phyloP scores from a whole-genome alignment of 495 filamentous ascomycete genomes.

The Penicillium pancosmium region DNA sequence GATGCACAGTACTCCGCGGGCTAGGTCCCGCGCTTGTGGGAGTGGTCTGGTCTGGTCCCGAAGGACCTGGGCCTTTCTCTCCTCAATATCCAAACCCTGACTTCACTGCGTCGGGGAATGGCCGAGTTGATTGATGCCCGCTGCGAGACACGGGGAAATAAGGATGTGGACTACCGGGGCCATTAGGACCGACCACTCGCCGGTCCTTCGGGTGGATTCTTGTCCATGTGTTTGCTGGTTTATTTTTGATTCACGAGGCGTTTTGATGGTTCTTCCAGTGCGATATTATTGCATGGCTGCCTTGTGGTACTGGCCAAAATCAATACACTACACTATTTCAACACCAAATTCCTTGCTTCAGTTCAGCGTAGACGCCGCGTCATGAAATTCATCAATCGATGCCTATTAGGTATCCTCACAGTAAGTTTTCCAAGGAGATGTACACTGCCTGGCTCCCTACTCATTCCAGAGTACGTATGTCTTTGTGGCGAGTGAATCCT shows the following conservation, averaged over 20 bases:
- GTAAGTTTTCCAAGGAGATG: too few relatives aligned
- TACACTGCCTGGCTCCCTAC: too few relatives aligned
- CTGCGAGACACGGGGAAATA: neutral
- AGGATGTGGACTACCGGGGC: too few relatives aligned
- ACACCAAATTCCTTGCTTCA: neutral
- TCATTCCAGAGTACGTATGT: neutral
- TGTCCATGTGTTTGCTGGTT: constrained; percentile 12
- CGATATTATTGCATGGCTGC: constrained; percentile 26
- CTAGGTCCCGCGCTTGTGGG: neutral
- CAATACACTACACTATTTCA: neutral
- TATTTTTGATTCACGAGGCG: constrained; percentile 31
- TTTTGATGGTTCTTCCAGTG: constrained; percentile 26
- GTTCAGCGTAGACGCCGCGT: neutral
- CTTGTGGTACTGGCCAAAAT: neutral
- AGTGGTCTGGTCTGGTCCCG: too few relatives aligned
- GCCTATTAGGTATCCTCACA: too few relatives aligned
- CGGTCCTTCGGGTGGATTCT: neutral
- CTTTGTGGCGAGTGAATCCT: neutral
- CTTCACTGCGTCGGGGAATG: neutral
- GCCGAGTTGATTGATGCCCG: neutral
- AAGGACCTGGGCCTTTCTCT: too few relatives aligned
- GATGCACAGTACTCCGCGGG: constrained; percentile 1
- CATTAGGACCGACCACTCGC: neutral
- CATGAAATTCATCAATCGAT: neutral
- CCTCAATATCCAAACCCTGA: neutral